Evolutionary conservation across 768 basidiomycete species (phyloP).

Genomic region (Lepiota subincarnata): DNA sequence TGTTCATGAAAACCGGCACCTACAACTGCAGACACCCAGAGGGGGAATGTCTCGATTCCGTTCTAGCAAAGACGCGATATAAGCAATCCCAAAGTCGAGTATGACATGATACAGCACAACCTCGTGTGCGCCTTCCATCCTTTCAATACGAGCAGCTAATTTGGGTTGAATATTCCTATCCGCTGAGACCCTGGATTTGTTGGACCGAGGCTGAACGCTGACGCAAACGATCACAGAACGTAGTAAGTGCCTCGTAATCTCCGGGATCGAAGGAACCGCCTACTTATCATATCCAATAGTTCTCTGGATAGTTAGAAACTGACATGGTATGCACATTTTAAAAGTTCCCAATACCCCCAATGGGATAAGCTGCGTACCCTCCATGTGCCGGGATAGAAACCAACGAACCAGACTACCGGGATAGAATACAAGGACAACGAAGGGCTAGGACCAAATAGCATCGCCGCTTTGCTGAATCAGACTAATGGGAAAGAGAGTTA

Average conservation of each 20-base stretch:
- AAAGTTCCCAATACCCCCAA: background rate
- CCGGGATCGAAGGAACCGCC: background rate
- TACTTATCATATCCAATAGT: constrained; percentile 33
- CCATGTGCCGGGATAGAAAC: constrained; percentile 26
- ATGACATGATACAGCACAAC: background rate
- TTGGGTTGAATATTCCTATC: constrained; percentile 23
- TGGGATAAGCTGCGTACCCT: constrained; percentile 21
- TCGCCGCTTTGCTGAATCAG: background rate
- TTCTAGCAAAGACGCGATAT: constrained; percentile 14
- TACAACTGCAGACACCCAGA: constrained; percentile 32
- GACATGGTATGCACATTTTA: background rate
- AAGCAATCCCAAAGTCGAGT: background rate
- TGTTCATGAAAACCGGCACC: background rate
- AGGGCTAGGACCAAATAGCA: constrained; percentile 4
- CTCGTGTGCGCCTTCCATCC: constrained; percentile 35
- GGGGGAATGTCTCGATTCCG: constrained; percentile 29
- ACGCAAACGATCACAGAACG: background rate
- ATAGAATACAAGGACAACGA: constrained; percentile 33
- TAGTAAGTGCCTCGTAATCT: background rate
- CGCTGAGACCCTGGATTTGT: constrained; percentile 17
- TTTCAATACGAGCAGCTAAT: constrained; percentile 20
- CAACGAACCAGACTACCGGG: constrained; percentile 30
- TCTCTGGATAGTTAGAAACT: constrained; percentile 25
- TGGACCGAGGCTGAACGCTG: constrained; percentile 30
- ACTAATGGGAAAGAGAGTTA: too few relatives aligned